phyloP scores from a whole-genome alignment of 768 basidiomycete genomes.

The button mushroom (Agaricus bisporus) region DNA sequence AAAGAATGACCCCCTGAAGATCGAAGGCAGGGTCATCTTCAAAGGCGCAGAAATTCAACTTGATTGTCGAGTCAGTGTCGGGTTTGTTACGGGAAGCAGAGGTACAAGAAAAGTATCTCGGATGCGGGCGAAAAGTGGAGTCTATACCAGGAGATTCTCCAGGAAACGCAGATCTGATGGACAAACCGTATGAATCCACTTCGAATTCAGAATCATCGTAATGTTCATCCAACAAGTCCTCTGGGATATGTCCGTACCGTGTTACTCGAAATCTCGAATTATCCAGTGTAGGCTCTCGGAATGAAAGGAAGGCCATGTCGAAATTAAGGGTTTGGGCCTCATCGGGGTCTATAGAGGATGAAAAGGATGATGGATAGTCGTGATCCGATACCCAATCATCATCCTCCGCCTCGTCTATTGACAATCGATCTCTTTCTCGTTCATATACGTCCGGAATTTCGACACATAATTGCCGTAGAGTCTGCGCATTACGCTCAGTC shows the following conservation, averaged over 20 bases:
- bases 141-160: neutral
- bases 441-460: neutral
- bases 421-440: neutral
- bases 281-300: neutral
- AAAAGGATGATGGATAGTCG: constrained; percentile 5
- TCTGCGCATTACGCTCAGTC: neutral
- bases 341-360: neutral
- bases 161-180: neutral
- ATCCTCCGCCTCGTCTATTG: neutral
- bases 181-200: neutral
- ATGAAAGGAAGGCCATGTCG: constrained; percentile 4
- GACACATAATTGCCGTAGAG: neutral
- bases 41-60: constrained; percentile 35
- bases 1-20: constrained; percentile 18
- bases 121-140: constrained; percentile 11
- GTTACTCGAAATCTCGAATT: neutral
- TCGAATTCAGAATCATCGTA: neutral
- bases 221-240: neutral
- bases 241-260: neutral
- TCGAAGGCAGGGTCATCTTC: constrained; percentile 40
- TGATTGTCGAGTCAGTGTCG: neutral
- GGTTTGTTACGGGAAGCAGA: constrained; percentile 29
- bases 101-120: constrained; percentile 42
- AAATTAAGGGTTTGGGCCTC: neutral
- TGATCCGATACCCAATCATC: constrained; percentile 6